Percentiles rank a stretch among this genome's conserved stretches.
Conservation (phyloP, 768 basidiomycete genomes). For the Pleurotus djamor region DNA sequence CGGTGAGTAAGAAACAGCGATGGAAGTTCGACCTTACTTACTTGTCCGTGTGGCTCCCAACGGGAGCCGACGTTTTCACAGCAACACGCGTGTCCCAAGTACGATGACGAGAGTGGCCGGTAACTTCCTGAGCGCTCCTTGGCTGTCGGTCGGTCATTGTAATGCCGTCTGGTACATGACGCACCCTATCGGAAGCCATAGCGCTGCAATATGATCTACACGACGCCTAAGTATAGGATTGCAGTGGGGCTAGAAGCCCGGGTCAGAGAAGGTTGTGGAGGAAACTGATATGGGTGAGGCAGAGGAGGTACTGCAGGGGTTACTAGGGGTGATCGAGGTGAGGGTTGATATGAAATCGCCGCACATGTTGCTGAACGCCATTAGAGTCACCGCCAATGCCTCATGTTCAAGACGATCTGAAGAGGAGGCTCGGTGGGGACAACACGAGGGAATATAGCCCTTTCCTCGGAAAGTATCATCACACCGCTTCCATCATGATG, state of each 20-base stretch:
- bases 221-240: neutral
- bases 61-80: neutral
- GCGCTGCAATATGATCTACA: neutral
- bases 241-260: neutral
- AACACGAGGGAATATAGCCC: neutral
- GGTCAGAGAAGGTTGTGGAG: neutral
- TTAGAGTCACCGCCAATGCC: neutral
- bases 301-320: neutral
- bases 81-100: neutral
- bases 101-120: neutral
- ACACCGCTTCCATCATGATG: no score
- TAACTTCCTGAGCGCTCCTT: slow-evolving; percentile 4
- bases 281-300: neutral
- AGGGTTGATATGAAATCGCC: neutral
- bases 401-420: neutral
- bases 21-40: neutral
- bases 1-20: neutral
- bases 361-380: neutral
- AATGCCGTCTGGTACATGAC: neutral
- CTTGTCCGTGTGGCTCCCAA: neutral
- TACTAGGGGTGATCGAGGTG: neutral
- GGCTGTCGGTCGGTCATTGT: neutral
- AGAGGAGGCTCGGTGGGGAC: neutral
- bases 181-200: neutral
- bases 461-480: no score